Evolutionary conservation across 2,329 filamentous ascomycete species (phyloP).

Genomic region (Beauveria sp.): DNA sequence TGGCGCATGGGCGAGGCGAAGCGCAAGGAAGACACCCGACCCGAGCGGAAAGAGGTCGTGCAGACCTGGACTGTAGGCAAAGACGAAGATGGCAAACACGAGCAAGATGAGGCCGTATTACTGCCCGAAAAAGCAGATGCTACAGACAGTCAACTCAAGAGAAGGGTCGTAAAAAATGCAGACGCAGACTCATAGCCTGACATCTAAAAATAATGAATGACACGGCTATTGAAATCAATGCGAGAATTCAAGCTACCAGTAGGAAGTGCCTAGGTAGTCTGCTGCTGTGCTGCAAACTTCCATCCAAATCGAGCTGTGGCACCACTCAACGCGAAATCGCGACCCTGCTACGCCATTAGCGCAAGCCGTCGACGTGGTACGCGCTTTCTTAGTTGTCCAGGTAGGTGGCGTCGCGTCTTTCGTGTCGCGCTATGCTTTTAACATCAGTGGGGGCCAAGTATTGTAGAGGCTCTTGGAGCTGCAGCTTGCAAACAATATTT

Average conservation of each 20-base stretch:
- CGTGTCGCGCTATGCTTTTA: conserved; percentile 2
- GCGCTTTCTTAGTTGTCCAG: background rate
- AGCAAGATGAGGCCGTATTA: conserved; percentile 19
- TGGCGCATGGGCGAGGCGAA: conserved; percentile 64
- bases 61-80: conserved; percentile 61
- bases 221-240: background rate
- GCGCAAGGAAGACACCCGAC: conserved; percentile 48
- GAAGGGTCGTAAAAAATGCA: background rate
- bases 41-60: conserved; percentile 61
- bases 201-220: background rate
- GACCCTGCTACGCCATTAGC: background rate
- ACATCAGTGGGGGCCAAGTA: background rate
- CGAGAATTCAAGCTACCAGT: background rate
- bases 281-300: background rate
- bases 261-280: background rate
- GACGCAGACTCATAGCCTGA: background rate
- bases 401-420: conserved; percentile 6
- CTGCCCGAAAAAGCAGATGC: conserved; percentile 18
- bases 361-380: background rate
- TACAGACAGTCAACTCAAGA: background rate
- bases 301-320: background rate
- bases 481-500: conserved; percentile 1
- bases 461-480: background rate
- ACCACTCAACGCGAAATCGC: conserved; percentile 5
- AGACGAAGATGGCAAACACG: conserved; percentile 20